These are phyloP conservation scores for Phalaenopsis aphrodite DNA, from an alignment of 106 monocot species.

Conservation along the genomic window DNA sequence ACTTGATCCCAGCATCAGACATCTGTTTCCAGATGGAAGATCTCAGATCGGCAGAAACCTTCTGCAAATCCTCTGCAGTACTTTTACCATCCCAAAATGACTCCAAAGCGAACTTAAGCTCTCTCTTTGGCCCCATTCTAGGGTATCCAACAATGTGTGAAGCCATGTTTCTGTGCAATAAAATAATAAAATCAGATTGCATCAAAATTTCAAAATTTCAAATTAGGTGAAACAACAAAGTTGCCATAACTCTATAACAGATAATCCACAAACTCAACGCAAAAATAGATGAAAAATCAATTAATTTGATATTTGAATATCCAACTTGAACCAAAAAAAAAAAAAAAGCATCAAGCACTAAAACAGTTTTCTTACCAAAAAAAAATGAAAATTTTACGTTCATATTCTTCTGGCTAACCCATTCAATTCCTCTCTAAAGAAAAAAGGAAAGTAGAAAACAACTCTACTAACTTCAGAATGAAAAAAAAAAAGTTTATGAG, in stretches of 20 bases:
- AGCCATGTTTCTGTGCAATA: constrained; percentile 33
- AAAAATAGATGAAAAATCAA: not conserved
- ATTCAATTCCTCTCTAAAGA: not conserved
- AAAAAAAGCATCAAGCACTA: not conserved
- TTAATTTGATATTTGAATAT: not conserved
- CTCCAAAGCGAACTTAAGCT: constrained; percentile 61
- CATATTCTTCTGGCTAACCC: not conserved
- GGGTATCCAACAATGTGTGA: constrained; percentile 67
- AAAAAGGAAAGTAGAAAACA: not conserved
- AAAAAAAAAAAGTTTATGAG: not conserved
- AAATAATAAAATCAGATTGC: not conserved
- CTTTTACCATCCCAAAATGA: constrained; percentile 62
- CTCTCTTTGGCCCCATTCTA: constrained; percentile 65
- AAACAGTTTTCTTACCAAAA: not conserved
- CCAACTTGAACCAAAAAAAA: not conserved
- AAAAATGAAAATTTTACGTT: not conserved
- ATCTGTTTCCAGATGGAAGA: constrained; percentile 67
- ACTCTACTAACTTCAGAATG: not conserved
- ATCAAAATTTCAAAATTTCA: not conserved
- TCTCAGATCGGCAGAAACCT: constrained; percentile 54
- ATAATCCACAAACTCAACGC: not conserved
- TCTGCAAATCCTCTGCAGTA: constrained; percentile 44
- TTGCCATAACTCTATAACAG: not conserved
- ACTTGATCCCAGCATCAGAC: constrained; percentile 49
- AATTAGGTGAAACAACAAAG: not conserved